Evolutionary conservation across 371 early-diverging fungal species (phyloP), one percentile per base, ranked within the genome.

Genomic region (Syncephalastrum racemosum): DNA sequence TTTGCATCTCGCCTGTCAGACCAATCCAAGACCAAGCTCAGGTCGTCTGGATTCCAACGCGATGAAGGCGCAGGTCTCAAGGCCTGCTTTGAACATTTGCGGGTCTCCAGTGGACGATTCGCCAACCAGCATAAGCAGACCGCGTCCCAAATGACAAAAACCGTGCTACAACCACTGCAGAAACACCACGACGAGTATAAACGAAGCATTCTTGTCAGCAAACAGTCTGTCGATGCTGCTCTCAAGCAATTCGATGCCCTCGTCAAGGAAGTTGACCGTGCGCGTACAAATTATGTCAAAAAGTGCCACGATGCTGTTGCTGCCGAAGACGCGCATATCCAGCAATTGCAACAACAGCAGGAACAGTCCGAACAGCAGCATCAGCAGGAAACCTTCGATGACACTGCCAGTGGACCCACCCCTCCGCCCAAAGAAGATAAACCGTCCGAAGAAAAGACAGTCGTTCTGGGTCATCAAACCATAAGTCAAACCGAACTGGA

Each of bases 61-160:
- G 90, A 90, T 68, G 91, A 89, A 42, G 91, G 91, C 2, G 91
- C 89, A 7, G 80, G 83, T 5, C 71, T 90, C 50, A 73, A 80
- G 52, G 80, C 74, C 22, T 87, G 85, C 15, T 90, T 82, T 59
- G 81, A 77, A 51, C 81, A 82, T 14, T 60, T 90, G 16, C 81
- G 84, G 48, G 57, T 70, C 39, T 85, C 88, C 36, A 83, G 85
- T 61, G 54, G 70, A 15, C 73, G 74, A 7, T 70, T 84, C 40
- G 77, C 85, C n/a, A 66, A 75, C 13, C 81, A 82, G 2, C 91
- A 89, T 60, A 60, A 73, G 24, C 56, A 75, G 7, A 60, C 83
- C 14, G 89, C 87, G 1, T 49, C 61, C 19, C 75, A 82, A 51
- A 72, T 90, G 50, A 60, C 70, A 40, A 76, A 76, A 16, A 71